Evolutionary conservation across 768 basidiomycete species (phyloP), one percentile per base, ranked within the genome.

Genomic region (Hysterangium stoloniferum): DNA sequence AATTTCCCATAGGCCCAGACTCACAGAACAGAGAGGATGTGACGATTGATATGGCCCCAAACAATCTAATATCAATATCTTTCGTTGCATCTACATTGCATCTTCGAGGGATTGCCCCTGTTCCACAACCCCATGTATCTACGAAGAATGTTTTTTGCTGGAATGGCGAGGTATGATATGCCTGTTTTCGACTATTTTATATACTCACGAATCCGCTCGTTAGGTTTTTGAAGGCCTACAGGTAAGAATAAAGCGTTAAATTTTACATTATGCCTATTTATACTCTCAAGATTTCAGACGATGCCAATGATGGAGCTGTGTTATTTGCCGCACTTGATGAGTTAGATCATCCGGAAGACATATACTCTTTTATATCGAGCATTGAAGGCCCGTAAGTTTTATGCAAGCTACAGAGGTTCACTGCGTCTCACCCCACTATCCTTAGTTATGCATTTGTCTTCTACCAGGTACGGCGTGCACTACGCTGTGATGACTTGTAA

Each of bases 341-440:
- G 1, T 42, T 56, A 3, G 48, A 55, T 6, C 61, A 59, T 0
- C 42, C 63, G 2, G 71, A 71, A 32, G 67, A 73, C n/a, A 64
- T 91, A 27, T 61, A 70, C 22, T 61, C 68, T 41, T 58, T 80
- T 0, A 70, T 93, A 35, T 77, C 75, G 20, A 63, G 56, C 24
- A 70, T 92, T 13, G 90, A 94, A 61, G 91, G 91, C 48, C 91
- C 91, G 80, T 93, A 67, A 70, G 87, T 70, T 32, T 53, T 49
- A 34, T 33, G 2, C 38, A 27, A 32, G 25, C 24, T 25, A 2
- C 19, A 27, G 13, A 17, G 17, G 25, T 19, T 17, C 13, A 46
- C 15, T 46, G 22, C 15, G 31, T 19, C 13, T 6, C 13, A 15
- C 20, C 9, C 25, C 9, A 22, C 13, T 17, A 17, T 17, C 19